Conservation (phyloP, 129 eudicot species). For the Lonicera japonica region DNA sequence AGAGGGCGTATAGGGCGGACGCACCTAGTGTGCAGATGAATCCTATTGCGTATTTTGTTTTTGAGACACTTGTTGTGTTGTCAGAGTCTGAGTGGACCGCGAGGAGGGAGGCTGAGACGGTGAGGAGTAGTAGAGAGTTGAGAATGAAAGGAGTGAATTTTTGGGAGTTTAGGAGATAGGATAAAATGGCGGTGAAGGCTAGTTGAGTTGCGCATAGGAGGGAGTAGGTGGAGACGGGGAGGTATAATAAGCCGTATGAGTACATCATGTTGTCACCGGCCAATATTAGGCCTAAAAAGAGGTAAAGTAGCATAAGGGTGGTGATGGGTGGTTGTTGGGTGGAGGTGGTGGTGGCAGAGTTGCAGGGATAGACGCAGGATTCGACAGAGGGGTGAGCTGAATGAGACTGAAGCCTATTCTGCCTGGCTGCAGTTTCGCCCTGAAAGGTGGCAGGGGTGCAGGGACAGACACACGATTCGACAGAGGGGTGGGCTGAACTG, state of each 20-base stretch:
- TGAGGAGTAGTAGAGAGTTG: conserved; percentile 45
- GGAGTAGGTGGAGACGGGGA: conserved; percentile 65
- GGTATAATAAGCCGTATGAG: conserved; percentile 52
- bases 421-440: too few relatives aligned
- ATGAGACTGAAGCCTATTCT: too few relatives aligned
- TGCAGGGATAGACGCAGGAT: background rate
- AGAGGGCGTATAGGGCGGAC: conserved; percentile 36
- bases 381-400: too few relatives aligned
- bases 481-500: too few relatives aligned
- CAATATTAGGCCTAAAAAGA: conserved; percentile 44
- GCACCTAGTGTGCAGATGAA: conserved; percentile 51
- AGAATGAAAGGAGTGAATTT: conserved; percentile 48
- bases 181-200: conserved; percentile 59
- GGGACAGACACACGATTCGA: too few relatives aligned
- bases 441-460: too few relatives aligned
- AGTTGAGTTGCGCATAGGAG: conserved; percentile 58
- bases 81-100: conserved; percentile 42
- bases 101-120: conserved; percentile 45
- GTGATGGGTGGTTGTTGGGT: conserved; percentile 15
- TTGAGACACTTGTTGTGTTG: conserved; percentile 20
- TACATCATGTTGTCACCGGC: conserved; percentile 58
- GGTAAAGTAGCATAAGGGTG: conserved; percentile 31
- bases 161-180: conserved; percentile 49
- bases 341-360: background rate
- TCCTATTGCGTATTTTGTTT: conserved; percentile 40